Base-by-base conservation (phyloP, 352 stramenopile species). In the Phytophthora pinifolia region DNA sequence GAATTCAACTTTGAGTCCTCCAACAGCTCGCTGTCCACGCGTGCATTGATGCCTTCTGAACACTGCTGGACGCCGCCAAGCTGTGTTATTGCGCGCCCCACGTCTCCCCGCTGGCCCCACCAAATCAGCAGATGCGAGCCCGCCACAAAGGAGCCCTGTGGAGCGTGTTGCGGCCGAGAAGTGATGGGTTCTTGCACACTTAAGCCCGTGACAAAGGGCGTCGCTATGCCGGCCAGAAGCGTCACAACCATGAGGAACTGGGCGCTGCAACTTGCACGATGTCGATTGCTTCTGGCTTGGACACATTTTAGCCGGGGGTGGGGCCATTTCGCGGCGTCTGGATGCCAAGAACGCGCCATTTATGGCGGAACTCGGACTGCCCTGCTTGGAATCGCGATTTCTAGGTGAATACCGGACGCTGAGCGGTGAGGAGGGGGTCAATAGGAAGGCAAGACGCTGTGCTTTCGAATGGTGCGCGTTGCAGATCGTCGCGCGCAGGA, bases 31-130 rank as follows among this genome's bases (percentile, higher is more conserved):
- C 37, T 60, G 27, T 70, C 61, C 30, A 70, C 51, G 31, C 41
- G 65, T 14, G 27, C 36, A 49, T 70, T 67, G 30, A 74, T 36
- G 38, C 5, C 39, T 54, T 70, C 60, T 50, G 51, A 39, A 59
- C 65, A 74, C 50, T 64, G 32, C n/a, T 64, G 57, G 14, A 67
- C 39, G 31, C 56, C 47, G 13, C 52, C 65, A 30, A 67, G 48
- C 15, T 52, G 55, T 18, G 36, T n/a, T 8, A 70, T 33, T 2
- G 52, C 51, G 29, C n/a, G 15, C 18, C 33, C 38, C 17, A 61
- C 51, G 29, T 73, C 54, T 14, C 50, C 51, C 1, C 29, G 61
- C 27, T 61, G 41, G 2, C 32, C 50, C 51, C 47, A 59, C 46
- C 45, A 65, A 18, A n/a, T 15, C 44, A 59, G 18, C 15, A 74